phyloP scores from a whole-genome alignment of 2,329 filamentous ascomycete species.

The Ophiostoma novo-ulmi region DNA sequence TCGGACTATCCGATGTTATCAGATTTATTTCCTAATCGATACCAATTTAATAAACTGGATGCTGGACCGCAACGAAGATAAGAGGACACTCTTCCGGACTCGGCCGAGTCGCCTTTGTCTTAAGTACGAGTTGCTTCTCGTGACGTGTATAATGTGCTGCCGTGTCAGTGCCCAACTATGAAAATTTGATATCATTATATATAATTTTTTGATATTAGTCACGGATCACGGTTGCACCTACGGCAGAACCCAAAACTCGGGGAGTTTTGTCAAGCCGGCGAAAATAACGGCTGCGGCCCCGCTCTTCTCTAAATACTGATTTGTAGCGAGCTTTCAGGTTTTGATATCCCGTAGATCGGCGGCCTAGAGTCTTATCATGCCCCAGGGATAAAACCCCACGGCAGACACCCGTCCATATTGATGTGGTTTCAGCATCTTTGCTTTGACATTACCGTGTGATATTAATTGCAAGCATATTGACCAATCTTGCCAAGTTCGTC shows the following conservation, averaged over 20 bases:
- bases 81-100: not conserved
- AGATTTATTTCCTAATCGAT: not conserved
- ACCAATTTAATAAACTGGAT: not conserved
- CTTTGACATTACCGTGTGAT: not conserved
- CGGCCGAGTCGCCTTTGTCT: not conserved
- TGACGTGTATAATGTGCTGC: not conserved
- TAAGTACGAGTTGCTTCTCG: not conserved
- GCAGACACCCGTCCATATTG: not conserved
- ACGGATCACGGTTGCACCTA: too few relatives aligned
- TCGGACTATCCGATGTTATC: conserved; percentile 1
- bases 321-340: not conserved
- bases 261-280: not conserved
- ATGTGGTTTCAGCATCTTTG: not conserved
- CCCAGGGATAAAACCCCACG: not conserved
- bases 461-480: too few relatives aligned
- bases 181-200: too few relatives aligned
- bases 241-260: not conserved
- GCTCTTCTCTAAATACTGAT: not conserved
- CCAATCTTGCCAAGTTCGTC: too few relatives aligned
- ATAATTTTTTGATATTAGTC: too few relatives aligned
- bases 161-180: too few relatives aligned
- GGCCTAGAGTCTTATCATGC: not conserved
- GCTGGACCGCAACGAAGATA: not conserved
- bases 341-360: not conserved
- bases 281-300: not conserved